Conservation (phyloP, 495 filamentous ascomycete species). For the Clavariopsis aquatica region DNA sequence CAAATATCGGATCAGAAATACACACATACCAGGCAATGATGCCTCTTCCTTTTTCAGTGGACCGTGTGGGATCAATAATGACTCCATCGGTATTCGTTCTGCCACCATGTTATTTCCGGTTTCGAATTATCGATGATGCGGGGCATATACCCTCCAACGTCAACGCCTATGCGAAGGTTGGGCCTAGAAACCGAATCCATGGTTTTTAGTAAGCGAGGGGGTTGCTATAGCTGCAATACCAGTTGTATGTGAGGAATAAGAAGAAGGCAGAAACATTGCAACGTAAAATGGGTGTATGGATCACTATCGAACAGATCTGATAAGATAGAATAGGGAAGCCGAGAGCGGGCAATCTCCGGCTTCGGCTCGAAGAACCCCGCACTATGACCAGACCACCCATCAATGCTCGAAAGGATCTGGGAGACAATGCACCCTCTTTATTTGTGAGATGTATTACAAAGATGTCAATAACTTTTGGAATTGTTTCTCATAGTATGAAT, state of each 20-base stretch:
- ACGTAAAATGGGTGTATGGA: neutral
- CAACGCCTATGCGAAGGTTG: slow-evolving; percentile 39
- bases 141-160: slow-evolving; percentile 37
- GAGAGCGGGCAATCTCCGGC: slow-evolving; percentile 9
- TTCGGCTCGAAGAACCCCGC: slow-evolving; percentile 7
- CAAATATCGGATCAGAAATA: neutral
- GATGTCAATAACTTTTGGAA: no score
- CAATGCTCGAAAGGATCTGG: neutral
- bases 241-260: no score
- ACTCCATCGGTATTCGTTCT: slow-evolving; percentile 66
- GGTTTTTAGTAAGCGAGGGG: no score
- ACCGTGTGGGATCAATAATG: slow-evolving; percentile 50
- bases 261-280: neutral
- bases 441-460: no score
- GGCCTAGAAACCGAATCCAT: neutral
- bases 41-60: slow-evolving; percentile 22
- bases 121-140: neutral
- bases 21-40: slow-evolving; percentile 26
- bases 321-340: slow-evolving; percentile 5
- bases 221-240: no score
- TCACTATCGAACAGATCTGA: neutral
- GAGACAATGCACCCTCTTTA: neutral
- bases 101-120: neutral
- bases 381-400: neutral
- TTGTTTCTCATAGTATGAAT: no score